Evolutionary conservation across 1,284 basidiomycete species (phyloP).

Genomic region (Inonotus obliquus): DNA sequence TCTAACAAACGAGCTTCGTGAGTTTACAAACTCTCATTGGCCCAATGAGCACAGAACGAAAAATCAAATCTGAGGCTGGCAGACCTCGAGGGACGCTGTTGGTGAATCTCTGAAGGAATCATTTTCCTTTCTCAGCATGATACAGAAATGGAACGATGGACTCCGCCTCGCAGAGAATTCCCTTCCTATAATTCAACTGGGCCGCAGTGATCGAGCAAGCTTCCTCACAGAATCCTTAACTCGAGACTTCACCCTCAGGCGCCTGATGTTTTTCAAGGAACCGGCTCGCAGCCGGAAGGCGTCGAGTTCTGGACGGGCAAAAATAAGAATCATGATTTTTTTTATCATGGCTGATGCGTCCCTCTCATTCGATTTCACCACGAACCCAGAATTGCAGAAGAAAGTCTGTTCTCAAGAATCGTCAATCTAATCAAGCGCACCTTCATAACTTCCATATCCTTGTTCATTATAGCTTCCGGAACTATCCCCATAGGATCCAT

Average conservation of each 20-base stretch:
- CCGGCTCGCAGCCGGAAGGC: not conserved
- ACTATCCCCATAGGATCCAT: constrained; percentile 36
- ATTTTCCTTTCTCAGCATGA: not conserved
- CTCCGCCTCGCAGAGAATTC: not conserved
- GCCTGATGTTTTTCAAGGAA: not conserved
- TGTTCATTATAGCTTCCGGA: constrained; percentile 44
- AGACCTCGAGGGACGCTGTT: not conserved
- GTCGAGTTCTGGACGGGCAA: not conserved
- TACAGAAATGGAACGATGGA: not conserved
- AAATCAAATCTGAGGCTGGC: not conserved
- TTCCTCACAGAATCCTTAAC: constrained; percentile 5
- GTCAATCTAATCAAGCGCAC: constrained; percentile 55
- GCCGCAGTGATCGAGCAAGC: not conserved
- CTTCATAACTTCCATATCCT: constrained; percentile 65
- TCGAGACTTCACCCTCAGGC: constrained; percentile 1
- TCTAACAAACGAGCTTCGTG: constrained; percentile 13
- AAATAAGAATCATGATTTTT: not conserved
- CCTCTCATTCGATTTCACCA: constrained; percentile 6
- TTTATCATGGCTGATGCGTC: not conserved
- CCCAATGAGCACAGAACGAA: not conserved
- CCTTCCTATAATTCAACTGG: not conserved
- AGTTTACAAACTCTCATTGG: constrained; percentile 1
- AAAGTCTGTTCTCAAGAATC: constrained; percentile 9
- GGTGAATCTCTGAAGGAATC: not conserved
- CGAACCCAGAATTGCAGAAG: constrained; percentile 2